These are phyloP conservation scores for Lonicera japonica DNA, from an alignment of 129 eudicot species.

Conservation along the genomic window DNA sequence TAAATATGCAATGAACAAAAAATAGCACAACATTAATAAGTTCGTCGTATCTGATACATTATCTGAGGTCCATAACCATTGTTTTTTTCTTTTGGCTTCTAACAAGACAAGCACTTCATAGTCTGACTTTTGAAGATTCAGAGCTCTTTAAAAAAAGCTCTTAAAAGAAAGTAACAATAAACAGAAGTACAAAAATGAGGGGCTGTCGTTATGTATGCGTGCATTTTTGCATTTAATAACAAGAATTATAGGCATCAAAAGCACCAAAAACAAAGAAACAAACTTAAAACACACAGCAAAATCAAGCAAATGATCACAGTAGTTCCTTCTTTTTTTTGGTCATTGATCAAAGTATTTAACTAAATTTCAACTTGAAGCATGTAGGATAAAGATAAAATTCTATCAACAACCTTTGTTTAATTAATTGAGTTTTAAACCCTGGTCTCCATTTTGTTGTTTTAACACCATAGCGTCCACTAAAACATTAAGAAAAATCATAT, in stretches of 20 bases:
- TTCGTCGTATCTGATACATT: neutral
- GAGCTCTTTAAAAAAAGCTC: neutral
- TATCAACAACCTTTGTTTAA: too few relatives aligned
- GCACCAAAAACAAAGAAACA: neutral
- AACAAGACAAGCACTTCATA: neutral
- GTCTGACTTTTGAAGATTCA: neutral
- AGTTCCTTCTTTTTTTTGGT: too few relatives aligned
- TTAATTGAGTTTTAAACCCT: too few relatives aligned
- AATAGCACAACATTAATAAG: neutral
- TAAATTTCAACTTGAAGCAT: too few relatives aligned
- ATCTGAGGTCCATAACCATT: neutral
- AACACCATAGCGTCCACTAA: neutral
- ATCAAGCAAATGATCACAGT: too few relatives aligned
- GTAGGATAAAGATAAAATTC: too few relatives aligned
- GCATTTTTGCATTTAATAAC: neutral
- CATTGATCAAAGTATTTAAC: too few relatives aligned
- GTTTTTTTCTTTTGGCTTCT: neutral
- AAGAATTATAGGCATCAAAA: neutral
- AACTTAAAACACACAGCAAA: too few relatives aligned
- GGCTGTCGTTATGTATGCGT: neutral
- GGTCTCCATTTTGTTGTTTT: too few relatives aligned
- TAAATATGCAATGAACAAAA: neutral
- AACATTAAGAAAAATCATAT: neutral
- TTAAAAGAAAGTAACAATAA: neutral
- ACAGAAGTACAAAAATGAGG: neutral